Evolutionary conservation across 192 early-diverging fungal species (phyloP).

Genomic region (Mortierella alpina): DNA sequence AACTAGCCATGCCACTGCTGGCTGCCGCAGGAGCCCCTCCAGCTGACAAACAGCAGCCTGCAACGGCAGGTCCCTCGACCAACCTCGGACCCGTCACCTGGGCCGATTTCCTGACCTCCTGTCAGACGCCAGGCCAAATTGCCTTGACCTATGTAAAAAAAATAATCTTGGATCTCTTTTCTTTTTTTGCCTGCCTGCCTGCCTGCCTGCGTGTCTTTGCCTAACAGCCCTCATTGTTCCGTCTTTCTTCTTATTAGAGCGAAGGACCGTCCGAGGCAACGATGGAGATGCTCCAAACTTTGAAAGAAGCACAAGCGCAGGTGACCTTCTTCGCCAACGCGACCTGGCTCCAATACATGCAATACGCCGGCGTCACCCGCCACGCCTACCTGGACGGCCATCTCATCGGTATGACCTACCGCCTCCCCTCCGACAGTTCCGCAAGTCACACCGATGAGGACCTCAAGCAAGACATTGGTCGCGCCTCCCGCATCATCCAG

Average conservation of each 20-base stretch:
- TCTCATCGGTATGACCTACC: slow-evolving; percentile 67
- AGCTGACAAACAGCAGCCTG: too few species aligned
- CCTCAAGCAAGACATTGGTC: slow-evolving; percentile 55
- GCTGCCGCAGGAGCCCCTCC: neutral
- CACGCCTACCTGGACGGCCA: slow-evolving; percentile 66
- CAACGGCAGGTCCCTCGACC: neutral
- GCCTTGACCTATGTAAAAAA: slow-evolving; percentile 60
- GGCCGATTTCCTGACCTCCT: slow-evolving; percentile 47
- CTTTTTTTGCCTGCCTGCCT: neutral
- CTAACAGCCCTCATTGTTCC: neutral
- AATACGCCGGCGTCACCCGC: slow-evolving; percentile 63
- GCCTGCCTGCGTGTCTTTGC: neutral
- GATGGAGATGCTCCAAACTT: slow-evolving; percentile 58
- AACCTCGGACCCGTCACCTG: neutral
- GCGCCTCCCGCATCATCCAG: slow-evolving; percentile 59
- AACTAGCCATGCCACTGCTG: slow-evolving; percentile 32
- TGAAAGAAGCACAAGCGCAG: slow-evolving; percentile 56
- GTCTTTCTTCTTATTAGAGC: slow-evolving; percentile 28
- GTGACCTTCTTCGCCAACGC: slow-evolving; percentile 65
- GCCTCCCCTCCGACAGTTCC: slow-evolving; percentile 57
- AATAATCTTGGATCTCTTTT: neutral
- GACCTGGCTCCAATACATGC: slow-evolving; percentile 64
- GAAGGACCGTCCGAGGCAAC: slow-evolving; percentile 66
- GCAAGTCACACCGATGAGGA: slow-evolving; percentile 49
- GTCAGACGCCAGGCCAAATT: slow-evolving; percentile 53